Base-by-base conservation (phyloP, 2,329 filamentous ascomycete genomes). In the Aspergillus pseudotamarii region DNA sequence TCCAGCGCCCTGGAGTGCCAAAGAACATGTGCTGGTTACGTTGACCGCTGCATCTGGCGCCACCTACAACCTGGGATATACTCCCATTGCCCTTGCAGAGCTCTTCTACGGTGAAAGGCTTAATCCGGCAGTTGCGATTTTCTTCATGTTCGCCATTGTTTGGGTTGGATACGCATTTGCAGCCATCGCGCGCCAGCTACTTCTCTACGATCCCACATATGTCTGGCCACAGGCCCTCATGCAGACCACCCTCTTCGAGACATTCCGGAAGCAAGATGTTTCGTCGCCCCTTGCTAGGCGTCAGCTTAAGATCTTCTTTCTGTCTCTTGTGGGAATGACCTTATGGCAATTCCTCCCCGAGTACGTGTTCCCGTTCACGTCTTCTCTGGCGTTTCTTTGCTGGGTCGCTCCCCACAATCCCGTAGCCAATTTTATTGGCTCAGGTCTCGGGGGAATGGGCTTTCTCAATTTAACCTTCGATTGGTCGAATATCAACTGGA, bases 271-370 rank as follows among this genome's bases (percentile, higher is more conserved):
- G 68, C 80, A 83, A 60, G 81, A 84, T 61, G 79, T 79, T 36
- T 84, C 85, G 0, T 82, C 82, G 6, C 76, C 77, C 1, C 68
- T 82, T 1, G 83, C 84, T 0, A 79, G 80, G 50, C 83, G 82
- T 57, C 86, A 87, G 69, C 87, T 85, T 73, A 80, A 78, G 45
- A 78, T 88, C 1, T 88, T 89, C 73, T 88, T 87, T 73, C 72
- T 79, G 11, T 79, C 82, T 0, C 76, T 89, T 0, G 62, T 83
- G 0, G 85, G 79, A 4, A 79, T 88, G 59, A 85, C 82, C 0
- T 66, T 87, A 0, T 89, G 87, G 86, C 86, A 89, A 62, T 88
- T 89, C 64, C 73, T 89, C 0, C 86, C 86, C 0, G 86, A 89
- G 70, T 89, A 82, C 58, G 80, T 84, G 1, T 88, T 88, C 61